Evolutionary conservation across 106 monocot genomes (phyloP), one percentile per base, ranked within the genome.

Genomic region (Iris macrosiphon): DNA sequence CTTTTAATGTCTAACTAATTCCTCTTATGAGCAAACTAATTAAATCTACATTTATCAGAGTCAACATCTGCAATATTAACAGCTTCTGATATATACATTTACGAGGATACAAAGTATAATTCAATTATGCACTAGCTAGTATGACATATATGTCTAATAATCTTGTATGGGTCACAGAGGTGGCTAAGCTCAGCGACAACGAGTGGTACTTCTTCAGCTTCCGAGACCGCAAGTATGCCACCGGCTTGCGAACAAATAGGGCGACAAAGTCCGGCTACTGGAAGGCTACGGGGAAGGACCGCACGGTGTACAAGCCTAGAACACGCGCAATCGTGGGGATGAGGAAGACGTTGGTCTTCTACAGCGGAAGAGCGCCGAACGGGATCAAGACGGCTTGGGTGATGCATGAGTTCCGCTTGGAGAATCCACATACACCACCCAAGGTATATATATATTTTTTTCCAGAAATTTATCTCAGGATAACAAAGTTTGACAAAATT

Each of bases 191-290:
- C 15, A 75, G 68, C 11, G 68, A 66, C 10, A 79, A 75, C 10
- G 79, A 84, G 64, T 88, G 82, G 87, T 88, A 88, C 67, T 88
- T 88, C 79, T 88, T 82, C 68, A 88, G 75, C 71, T 79, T 82
- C n/a, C 66, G 82, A 7, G 87, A 88, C 49, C 70, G 87, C 6
- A 88, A 88, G 29, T 88, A 88, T 35, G 64, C 87, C 20, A 81
- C 72, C 1, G 87, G 86, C 3, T 79, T 64, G 13, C 62, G 79
- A 15, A 67, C 84, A 35, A 84, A 84, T 24, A 65, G 84, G 41
- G 84, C 84, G 6, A 83, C 83, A 19, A 78, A 67, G 52, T 63
- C 78, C 0, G 83, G 83, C 5, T 78, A 83, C 20, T 83, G 84
- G 84, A 84, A 84, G 54, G 79, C 84, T 11, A 84, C 79, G 0